phyloP scores from a whole-genome alignment of 805 yeast species.

The Naumovozyma castellii region DNA sequence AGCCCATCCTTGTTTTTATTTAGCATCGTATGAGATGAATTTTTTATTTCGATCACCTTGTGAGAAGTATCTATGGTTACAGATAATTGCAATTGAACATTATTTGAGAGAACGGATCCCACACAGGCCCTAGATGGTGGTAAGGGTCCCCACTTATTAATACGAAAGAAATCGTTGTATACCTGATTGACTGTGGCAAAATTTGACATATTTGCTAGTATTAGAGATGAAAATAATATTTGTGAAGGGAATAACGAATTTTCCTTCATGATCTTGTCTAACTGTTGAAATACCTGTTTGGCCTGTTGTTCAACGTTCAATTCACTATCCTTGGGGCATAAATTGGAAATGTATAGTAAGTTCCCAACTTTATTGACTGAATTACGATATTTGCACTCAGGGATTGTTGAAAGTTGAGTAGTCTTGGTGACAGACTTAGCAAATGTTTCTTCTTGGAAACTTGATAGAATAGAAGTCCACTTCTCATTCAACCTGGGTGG shows the following conservation, averaged over 20 bases:
- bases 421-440: background rate
- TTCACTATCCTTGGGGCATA: slow-evolving; percentile 24
- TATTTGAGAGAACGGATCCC: slow-evolving; percentile 40
- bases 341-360: slow-evolving; percentile 37
- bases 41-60: slow-evolving; percentile 1
- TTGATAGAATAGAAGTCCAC: slow-evolving; percentile 22
- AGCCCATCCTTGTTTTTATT: slow-evolving; percentile 48
- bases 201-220: slow-evolving; percentile 53
- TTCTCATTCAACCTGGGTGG: slow-evolving; percentile 15
- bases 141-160: slow-evolving; percentile 33
- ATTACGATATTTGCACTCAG: background rate
- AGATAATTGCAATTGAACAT: slow-evolving; percentile 41
- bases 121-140: slow-evolving; percentile 92
- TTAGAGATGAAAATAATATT: slow-evolving; percentile 50
- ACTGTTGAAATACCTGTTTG: slow-evolving; percentile 38
- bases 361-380: slow-evolving; percentile 20
- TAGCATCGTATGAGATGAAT: background rate
- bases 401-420: background rate
- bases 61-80: slow-evolving; percentile 36
- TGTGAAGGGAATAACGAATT: slow-evolving; percentile 33
- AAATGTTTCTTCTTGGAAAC: background rate
- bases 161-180: slow-evolving; percentile 47
- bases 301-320: slow-evolving; percentile 36
- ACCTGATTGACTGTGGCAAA: slow-evolving; percentile 54
- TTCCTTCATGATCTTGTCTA: slow-evolving; percentile 30